phyloP scores from a whole-genome alignment of 2,329 filamentous ascomycete genomes.

The Trichoderma citrinoviride region DNA sequence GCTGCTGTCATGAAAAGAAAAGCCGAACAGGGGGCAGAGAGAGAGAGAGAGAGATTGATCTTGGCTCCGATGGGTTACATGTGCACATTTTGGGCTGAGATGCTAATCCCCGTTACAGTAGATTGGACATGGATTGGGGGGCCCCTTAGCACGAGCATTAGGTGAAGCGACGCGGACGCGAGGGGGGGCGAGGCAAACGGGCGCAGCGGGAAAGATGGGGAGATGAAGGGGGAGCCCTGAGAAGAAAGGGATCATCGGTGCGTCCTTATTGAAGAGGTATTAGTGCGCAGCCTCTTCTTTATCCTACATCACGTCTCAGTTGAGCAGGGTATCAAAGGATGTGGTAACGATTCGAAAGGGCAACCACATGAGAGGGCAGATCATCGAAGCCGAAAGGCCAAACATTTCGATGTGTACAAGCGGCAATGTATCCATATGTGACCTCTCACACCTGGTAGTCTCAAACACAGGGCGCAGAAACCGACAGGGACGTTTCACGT shows the following conservation, averaged over 20 bases:
- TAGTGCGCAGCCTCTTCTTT: neutral
- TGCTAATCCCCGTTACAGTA: neutral
- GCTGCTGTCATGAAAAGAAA: neutral
- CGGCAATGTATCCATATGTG: neutral
- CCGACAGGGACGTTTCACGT: neutral
- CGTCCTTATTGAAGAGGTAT: neutral
- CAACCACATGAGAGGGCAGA: neutral
- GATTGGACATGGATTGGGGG: neutral
- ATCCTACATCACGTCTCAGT: neutral
- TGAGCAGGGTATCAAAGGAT: neutral
- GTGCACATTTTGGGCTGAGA: neutral
- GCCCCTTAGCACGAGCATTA: neutral
- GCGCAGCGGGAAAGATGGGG: neutral
- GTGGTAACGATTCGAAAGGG: neutral
- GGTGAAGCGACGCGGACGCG: too few relatives aligned
- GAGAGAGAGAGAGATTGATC: too few relatives aligned
- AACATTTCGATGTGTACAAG: neutral
- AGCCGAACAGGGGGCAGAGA: neutral
- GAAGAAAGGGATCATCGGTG: neutral
- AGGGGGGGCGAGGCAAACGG: too few relatives aligned
- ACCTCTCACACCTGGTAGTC: constrained; percentile 3
- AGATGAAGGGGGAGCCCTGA: neutral
- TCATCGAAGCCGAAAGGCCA: neutral
- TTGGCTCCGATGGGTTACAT: too few relatives aligned
- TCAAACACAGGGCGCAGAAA: neutral